Evolutionary conservation across 2,329 filamentous ascomycete species (phyloP).

Genomic region (Kalmusia sp.): DNA sequence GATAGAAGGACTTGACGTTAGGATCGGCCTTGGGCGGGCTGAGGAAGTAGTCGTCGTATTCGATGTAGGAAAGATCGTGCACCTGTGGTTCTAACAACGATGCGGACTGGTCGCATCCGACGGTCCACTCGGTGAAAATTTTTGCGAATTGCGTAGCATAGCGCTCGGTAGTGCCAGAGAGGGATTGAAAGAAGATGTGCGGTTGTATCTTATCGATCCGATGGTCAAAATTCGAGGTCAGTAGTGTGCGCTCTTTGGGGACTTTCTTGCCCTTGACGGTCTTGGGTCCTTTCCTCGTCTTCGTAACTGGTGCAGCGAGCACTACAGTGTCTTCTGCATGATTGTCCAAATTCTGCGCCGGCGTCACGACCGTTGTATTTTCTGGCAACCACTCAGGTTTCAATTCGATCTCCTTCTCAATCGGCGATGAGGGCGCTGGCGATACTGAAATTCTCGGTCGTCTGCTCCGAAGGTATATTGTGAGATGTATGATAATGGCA

Average conservation of each 20-base stretch:
- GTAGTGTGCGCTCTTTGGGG: conserved; percentile 25
- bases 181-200: conserved; percentile 86
- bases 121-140: conserved; percentile 56
- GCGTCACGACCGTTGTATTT: conserved; percentile 33
- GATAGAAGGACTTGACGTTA: conserved; percentile 74
- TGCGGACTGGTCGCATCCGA: conserved; percentile 41
- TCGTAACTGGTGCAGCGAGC: conserved; percentile 26
- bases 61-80: conserved; percentile 82
- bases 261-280: conserved; percentile 46
- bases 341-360: conserved; percentile 33
- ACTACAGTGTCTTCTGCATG: conserved; percentile 36
- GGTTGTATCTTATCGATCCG: conserved; percentile 66
- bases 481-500: conserved; percentile 36
- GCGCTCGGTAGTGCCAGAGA: conserved; percentile 83
- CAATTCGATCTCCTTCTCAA: conserved; percentile 37
- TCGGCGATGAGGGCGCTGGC: conserved; percentile 39
- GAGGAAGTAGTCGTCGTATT: conserved; percentile 93
- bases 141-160: conserved; percentile 70
- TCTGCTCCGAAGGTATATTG: conserved; percentile 32
- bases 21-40: conserved; percentile 68
- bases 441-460: conserved; percentile 39
- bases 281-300: conserved; percentile 43
- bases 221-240: conserved; percentile 32
- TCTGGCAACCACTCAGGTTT: conserved; percentile 45
- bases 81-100: conserved; percentile 66